Percentiles rank a stretch among this genome's conserved stretches.
Evolutionary conservation across 176 grass and related monocot genomes (phyloP).

Genomic region (Cenchrus fungigraminus): DNA sequence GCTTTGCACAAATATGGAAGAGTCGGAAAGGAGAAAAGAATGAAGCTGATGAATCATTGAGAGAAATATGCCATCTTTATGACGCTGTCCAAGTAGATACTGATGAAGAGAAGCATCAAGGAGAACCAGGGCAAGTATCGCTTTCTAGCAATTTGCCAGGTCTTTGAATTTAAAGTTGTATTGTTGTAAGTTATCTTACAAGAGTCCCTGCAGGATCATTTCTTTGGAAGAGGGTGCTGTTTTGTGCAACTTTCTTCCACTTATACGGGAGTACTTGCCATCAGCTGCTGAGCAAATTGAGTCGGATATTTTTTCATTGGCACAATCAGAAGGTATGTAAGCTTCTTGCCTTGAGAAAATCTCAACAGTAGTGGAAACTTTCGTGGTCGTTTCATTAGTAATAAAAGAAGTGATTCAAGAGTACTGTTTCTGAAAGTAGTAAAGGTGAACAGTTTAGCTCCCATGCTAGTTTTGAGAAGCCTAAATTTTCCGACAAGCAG

Average conservation of each 20-base stretch:
- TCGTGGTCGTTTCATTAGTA: background rate
- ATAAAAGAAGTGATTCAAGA: conserved; percentile 4
- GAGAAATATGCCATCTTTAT: conserved; percentile 79
- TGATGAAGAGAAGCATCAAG: conserved; percentile 51
- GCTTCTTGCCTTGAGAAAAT: conserved; percentile 29
- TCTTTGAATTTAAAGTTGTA: background rate
- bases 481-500: conserved; percentile 31
- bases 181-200: conserved; percentile 15
- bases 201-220: conserved; percentile 49
- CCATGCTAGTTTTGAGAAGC: conserved; percentile 10
- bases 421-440: background rate
- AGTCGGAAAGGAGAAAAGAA: conserved; percentile 57
- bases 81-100: conserved; percentile 84
- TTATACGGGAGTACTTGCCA: conserved; percentile 79
- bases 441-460: background rate
- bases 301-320: conserved; percentile 65
- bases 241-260: conserved; percentile 83
- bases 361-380: background rate
- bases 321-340: conserved; percentile 65
- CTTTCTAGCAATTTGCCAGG: conserved; percentile 18
- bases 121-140: conserved; percentile 39
- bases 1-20: conserved; percentile 94
- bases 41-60: conserved; percentile 61
- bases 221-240: conserved; percentile 65
- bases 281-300: conserved; percentile 78